Evolutionary conservation across 73 alveolate species (phyloP).

Genomic region (Paramecium sexaurelia): DNA sequence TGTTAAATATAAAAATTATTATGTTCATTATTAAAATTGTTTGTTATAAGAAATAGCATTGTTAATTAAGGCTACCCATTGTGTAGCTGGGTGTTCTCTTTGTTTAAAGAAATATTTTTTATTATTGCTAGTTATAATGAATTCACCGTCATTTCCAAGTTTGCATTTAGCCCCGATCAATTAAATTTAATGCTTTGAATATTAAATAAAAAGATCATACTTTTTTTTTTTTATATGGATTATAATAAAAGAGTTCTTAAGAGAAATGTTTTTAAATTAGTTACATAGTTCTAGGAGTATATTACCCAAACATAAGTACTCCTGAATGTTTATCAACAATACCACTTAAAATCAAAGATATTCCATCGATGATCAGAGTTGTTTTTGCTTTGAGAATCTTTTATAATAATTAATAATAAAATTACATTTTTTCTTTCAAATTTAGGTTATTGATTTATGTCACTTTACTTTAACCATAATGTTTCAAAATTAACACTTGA

Average conservation of each 20-base stretch:
- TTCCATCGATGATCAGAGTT: background rate
- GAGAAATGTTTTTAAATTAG: background rate
- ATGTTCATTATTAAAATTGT: background rate
- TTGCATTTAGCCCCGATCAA: constrained; percentile 1
- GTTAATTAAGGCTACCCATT: constrained; percentile 40
- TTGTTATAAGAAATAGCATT: constrained; percentile 19
- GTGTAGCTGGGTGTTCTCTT: constrained; percentile 46
- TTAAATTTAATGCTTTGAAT: background rate
- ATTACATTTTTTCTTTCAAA: background rate
- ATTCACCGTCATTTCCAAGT: background rate
- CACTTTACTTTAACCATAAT: background rate
- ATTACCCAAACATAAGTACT: background rate
- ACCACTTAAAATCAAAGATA: background rate
- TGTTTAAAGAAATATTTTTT: constrained; percentile 22
- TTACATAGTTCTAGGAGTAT: constrained; percentile 11
- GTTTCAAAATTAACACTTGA: background rate
- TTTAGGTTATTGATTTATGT: background rate
- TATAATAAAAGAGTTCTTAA: background rate
- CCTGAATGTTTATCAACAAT: constrained; percentile 33
- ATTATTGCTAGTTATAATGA: background rate
- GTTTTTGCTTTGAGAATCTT: background rate
- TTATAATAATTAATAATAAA: background rate
- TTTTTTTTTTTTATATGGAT: constrained; percentile 45
- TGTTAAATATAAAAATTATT: background rate
- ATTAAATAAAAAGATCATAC: background rate